These are phyloP conservation scores for Rhodotorula sp. DNA, from an alignment of 1,284 basidiomycete genomes.

Conservation along the genomic window DNA sequence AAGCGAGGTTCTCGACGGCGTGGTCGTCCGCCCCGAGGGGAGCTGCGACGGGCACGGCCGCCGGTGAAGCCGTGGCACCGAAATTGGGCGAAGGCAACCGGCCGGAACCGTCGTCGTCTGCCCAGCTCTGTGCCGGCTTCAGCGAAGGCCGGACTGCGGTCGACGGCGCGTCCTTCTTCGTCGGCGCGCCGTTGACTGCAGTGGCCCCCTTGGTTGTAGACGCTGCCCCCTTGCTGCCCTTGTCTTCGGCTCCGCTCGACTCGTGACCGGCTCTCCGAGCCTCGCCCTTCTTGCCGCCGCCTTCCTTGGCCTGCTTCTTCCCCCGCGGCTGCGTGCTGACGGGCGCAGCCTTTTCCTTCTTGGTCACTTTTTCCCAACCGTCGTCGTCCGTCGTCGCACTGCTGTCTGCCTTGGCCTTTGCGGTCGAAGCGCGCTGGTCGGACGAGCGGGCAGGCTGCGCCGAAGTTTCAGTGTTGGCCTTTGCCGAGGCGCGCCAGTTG, in stretches of 20 bases:
- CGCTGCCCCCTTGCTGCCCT: not conserved
- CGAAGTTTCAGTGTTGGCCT: not conserved
- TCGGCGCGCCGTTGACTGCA: not conserved
- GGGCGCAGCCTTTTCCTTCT: constrained; percentile 22
- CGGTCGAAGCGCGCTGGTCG: constrained; percentile 3
- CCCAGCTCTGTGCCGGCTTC: constrained; percentile 27
- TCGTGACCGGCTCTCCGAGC: not conserved
- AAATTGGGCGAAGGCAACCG: constrained; percentile 22
- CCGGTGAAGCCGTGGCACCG: constrained; percentile 12
- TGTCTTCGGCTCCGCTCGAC: not conserved
- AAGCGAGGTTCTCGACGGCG: constrained; percentile 8
- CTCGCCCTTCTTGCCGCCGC: not conserved
- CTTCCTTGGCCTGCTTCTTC: constrained; percentile 1
- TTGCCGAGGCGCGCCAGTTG: constrained; percentile 29
- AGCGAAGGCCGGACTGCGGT: constrained; percentile 6
- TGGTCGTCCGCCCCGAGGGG: not conserved
- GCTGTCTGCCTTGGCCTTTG: not conserved
- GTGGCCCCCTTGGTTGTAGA: not conserved
- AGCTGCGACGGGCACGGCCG: not conserved
- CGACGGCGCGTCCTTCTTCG: constrained; percentile 1
- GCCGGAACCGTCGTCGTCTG: constrained; percentile 26
- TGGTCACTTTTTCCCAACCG: constrained; percentile 35
- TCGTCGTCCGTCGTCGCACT: constrained; percentile 11
- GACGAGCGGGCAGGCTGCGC: not conserved
- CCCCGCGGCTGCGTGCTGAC: not conserved